Evolutionary conservation across 2,329 filamentous ascomycete species (phyloP), one percentile per base, ranked within the genome.

Genomic region (Beauveria medogensis): DNA sequence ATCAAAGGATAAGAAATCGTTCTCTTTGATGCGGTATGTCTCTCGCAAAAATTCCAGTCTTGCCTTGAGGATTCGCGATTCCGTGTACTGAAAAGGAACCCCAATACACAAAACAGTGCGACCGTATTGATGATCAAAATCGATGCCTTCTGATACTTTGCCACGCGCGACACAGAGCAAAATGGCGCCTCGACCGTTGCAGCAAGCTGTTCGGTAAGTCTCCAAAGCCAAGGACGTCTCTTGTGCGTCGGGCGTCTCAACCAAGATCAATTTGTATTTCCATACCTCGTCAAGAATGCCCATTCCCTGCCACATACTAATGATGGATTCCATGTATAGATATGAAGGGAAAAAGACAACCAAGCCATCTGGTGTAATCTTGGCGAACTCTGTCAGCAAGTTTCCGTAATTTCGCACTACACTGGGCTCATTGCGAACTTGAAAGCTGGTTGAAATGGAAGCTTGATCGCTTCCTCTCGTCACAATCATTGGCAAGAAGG

Each of bases 331-430:
- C 94, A 99, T 97, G 77, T 99, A 99, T 1, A 99, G 82, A 69
- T 99, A 99, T 0, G 92, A 96, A 0, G 94, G 95, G 72, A 99
- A 99, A 80, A 99, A 99, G 44, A 99, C 94, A n/a, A 99, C 94
- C 74, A 99, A 87, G 37, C 94, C 94, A 69, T 99, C 94, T 0
- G 94, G 95, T 0, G 94, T 99, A 65, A 97, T 87, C 73, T 93
- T 95, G 59, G 92, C 90, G 72, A 99, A 97, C 71, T 99, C 94
- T 8, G 92, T 94, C 37, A 99, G 79, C 2, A 99, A 81, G 65
- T 88, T 94, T 50, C 94, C 95, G 68, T 97, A 99, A 73, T 99
- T 99, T 53, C 94, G 86, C 30, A 99, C 92, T n/a, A 97, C 93
- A 64, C 90, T 91, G 0, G 92, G 92, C 69, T 99, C 95, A 70